These are phyloP conservation scores for Debaryomyces nepalensis DNA, from an alignment of 1,139 yeast genomes.

Conservation along the genomic window DNA sequence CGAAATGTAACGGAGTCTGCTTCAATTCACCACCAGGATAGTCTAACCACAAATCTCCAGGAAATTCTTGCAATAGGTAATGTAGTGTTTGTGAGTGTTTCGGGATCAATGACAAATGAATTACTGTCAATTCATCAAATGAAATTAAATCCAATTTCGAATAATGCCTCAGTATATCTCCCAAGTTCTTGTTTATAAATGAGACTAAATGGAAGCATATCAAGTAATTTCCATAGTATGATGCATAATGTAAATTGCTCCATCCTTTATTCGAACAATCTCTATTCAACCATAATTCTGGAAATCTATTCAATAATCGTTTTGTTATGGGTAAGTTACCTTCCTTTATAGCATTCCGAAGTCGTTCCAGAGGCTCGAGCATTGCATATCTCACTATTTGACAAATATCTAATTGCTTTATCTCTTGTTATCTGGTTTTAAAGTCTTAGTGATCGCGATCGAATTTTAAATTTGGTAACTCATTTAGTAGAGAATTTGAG, in stretches of 20 bases:
- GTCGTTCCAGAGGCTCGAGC: slow-evolving; percentile 68
- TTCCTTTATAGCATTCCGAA: slow-evolving; percentile 72
- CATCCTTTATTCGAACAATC: slow-evolving; percentile 77
- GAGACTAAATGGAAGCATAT: slow-evolving; percentile 66
- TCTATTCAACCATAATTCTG: slow-evolving; percentile 74
- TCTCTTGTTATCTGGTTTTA: neutral
- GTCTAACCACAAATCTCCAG: slow-evolving; percentile 64
- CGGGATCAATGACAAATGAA: slow-evolving; percentile 73
- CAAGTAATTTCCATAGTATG: slow-evolving; percentile 77
- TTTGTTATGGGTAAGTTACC: slow-evolving; percentile 77
- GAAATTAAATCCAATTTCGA: slow-evolving; percentile 47
- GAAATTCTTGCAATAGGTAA: slow-evolving; percentile 79
- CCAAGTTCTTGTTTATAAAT: slow-evolving; percentile 32
- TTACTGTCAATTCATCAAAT: slow-evolving; percentile 71
- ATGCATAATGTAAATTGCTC: slow-evolving; percentile 88
- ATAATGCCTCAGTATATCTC: slow-evolving; percentile 23
- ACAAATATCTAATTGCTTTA: neutral
- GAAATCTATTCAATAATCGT: slow-evolving; percentile 71
- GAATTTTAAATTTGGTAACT: slow-evolving; percentile 2
- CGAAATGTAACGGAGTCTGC: slow-evolving; percentile 76
- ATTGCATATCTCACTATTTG: slow-evolving; percentile 25
- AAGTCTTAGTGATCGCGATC: slow-evolving; percentile 10
- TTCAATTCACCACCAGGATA: slow-evolving; percentile 52
- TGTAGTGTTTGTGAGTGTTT: slow-evolving; percentile 80
- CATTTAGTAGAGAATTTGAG: neutral